Base-by-base conservation (phyloP, 139 green algal species). In the Chlorella sp. region DNA sequence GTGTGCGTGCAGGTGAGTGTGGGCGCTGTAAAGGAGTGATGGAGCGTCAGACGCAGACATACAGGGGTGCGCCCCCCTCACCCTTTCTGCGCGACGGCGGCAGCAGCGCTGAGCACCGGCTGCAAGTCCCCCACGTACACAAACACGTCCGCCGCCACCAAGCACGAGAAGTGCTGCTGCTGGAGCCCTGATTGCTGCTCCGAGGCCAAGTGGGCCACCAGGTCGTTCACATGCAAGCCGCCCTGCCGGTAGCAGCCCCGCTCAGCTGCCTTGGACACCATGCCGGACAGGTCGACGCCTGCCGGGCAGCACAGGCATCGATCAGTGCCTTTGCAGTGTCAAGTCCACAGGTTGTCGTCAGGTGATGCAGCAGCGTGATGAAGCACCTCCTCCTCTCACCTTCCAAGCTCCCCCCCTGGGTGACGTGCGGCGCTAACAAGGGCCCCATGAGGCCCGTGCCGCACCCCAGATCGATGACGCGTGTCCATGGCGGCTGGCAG, bases 361-460 rank as follows among this genome's bases (percentile, higher is more conserved):
- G n/a, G n/a, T n/a, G n/a, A n/a, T n/a, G n/a, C n/a, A n/a, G n/a
- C n/a, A n/a, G n/a, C n/a, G n/a, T n/a, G n/a, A n/a, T n/a, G n/a
- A n/a, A n/a, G n/a, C n/a, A n/a, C n/a, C n/a, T n/a, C n/a, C n/a
- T n/a, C 55, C 55, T 4, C 55, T 4, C 55, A 64, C 55, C 55
- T 64, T 64, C 55, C 55, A 64, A 20, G 14, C 55, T 30, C 20
- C 55, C 55, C 55, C 14, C 42, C 42, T 17, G 17, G 24, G 55
- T 49, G 1, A 75, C 55, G 31, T 80, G 73, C 22, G 62, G 71
- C 50, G 68, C 33, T 33, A 89, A 67, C 67, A 86, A 69, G 0
- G 82, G 79, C 0, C 85, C 85, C 85, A 89, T 89, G 35, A 89
- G 75, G 49, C 85, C 85, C 17, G 85, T 89, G 35, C 85, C 85